Base-by-base conservation (phyloP, 768 basidiomycete species). In the Russula lepida region DNA sequence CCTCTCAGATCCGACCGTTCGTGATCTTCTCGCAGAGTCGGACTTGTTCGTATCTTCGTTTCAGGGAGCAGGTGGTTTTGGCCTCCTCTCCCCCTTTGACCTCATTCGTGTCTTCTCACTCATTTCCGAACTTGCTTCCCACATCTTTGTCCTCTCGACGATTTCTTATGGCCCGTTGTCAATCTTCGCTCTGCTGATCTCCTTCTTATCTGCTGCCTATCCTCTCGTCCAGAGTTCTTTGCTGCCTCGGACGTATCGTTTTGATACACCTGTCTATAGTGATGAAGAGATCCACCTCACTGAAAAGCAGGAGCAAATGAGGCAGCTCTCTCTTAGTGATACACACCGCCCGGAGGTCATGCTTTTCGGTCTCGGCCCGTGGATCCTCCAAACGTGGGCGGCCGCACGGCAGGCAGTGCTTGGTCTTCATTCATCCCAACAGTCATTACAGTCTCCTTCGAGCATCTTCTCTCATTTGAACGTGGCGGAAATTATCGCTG, bases 1-100 rank as follows among this genome's bases (percentile, higher is more conserved):
- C 9, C 79, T 92, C 55, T 76, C 85, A 57, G 88, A 90, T 68
- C 85, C 89, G 51, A 70, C 76, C 60, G 77, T 87, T 25, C 84
- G 87, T 60, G 88, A 90, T 69, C 81, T 92, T 46, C 77, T 92
- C n/a, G 85, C 88, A 62, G 89, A 92, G 73, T 88, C 90, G 41
- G 90, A 92, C 69, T 78, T 89, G 35, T 92, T 92, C 69, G 86
- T 87, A 46, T 81, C 87, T 60, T 92, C 90, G 12, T 91, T 92
- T 72, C 81, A 79, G 67, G 87, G 87, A 46, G 75, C 77, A 67
- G 81, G 85, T 39, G 81, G 86, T 12, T 89, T 92, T 69, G 89
- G 89, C 17, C 78, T 90, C 32, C 77, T 91, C 66, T 89, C 88
- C 3, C 90, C 89, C 8, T 79, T 91, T 58, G 89, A 92, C 69